Conservation (phyloP, 2,329 filamentous ascomycete genomes). For the Fusarium redolens region DNA sequence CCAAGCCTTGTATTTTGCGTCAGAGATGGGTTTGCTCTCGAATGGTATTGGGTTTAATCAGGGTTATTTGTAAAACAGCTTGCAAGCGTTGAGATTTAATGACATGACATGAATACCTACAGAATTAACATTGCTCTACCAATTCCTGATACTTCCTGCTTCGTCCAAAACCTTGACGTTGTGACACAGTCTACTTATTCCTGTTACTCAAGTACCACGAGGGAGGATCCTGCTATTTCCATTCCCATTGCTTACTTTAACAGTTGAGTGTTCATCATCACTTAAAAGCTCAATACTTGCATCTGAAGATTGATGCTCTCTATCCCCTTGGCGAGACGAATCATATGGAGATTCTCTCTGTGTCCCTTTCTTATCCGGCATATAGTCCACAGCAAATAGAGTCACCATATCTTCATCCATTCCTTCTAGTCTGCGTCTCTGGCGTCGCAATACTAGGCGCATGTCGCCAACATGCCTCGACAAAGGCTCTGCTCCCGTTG, state of each 20-base stretch:
- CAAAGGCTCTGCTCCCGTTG: slow-evolving; percentile 2
- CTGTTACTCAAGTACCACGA: rapidly evolving
- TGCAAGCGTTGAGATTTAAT: not conserved
- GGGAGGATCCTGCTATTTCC: rapidly evolving
- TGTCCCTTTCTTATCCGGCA: not conserved
- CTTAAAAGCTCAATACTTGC: not conserved
- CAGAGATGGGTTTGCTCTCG: slow-evolving; percentile 13
- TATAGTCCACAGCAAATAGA: not conserved
- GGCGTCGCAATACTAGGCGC: not conserved
- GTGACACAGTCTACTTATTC: rapidly evolving
- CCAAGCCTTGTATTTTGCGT: slow-evolving; percentile 19
- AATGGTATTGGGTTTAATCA: not conserved
- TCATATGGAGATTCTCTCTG: not conserved
- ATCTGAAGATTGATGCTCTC: not conserved
- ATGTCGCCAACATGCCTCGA: not conserved
- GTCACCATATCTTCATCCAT: not conserved
- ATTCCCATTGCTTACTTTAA: not conserved
- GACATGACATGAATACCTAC: not conserved
- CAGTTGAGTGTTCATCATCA: rapidly evolving
- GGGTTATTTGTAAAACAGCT: not conserved
- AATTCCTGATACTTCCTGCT: not conserved
- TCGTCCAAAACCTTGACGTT: rapidly evolving
- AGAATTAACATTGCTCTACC: not conserved
- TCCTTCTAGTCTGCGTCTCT: rapidly evolving
- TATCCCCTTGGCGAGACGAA: rapidly evolving